A percentile compares a stretch with the other conserved stretches of the same genome.
Conservation (phyloP, 768 basidiomycete genomes). For the Lentinula detonsa region DNA sequence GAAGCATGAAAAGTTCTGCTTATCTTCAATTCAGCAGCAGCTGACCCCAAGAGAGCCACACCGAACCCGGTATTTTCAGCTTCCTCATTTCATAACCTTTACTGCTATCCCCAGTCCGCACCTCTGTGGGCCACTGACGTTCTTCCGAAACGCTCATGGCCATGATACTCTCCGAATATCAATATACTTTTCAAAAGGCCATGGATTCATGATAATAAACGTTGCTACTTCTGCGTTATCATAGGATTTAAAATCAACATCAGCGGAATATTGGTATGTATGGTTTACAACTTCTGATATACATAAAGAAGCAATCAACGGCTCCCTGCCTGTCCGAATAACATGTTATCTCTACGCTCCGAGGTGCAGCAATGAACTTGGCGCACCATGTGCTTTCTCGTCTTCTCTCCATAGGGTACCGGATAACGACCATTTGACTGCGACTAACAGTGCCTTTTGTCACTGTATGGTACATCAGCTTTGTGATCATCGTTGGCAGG, state of each 20-base stretch:
- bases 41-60: background rate
- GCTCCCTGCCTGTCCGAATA: background rate
- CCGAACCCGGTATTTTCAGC: background rate
- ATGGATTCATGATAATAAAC: no score
- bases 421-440: background rate
- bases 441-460: background rate
- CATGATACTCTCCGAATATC: background rate
- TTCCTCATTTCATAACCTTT: background rate
- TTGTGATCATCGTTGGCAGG: background rate
- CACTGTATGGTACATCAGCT: background rate
- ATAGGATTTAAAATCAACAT: background rate
- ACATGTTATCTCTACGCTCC: background rate
- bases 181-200: background rate
- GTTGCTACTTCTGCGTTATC: no score
- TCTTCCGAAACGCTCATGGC: background rate
- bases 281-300: no score
- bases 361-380: background rate
- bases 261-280: background rate
- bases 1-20: background rate
- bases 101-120: no score
- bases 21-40: background rate
- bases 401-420: background rate
- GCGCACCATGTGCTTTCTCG: background rate
- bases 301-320: background rate
- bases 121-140: no score